phyloP scores from a whole-genome alignment of 1,284 basidiomycete species.

The Apiotrichum veenhuisii region DNA sequence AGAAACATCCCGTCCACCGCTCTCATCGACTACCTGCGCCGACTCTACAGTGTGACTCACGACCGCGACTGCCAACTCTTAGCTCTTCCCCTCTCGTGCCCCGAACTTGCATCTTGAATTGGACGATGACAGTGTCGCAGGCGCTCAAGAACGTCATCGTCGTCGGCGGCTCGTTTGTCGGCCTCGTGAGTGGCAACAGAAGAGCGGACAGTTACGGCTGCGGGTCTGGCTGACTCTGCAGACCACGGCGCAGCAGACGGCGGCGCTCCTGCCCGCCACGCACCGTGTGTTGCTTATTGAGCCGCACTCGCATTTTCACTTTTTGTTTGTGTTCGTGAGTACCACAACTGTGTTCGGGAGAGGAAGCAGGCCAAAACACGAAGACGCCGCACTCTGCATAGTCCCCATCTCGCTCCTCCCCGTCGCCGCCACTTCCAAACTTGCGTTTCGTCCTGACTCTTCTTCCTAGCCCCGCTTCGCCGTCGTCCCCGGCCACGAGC shows the following conservation, averaged over 20 bases:
- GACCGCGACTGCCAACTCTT: too few relatives aligned
- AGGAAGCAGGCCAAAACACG: too few relatives aligned
- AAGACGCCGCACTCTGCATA: too few relatives aligned
- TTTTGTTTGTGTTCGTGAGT: conserved; percentile 33
- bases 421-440: too few relatives aligned
- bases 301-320: conserved; percentile 34
- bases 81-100: neutral
- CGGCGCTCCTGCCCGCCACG: conserved; percentile 8
- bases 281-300: conserved; percentile 28
- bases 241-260: conserved; percentile 23
- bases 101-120: too few relatives aligned
- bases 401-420: too few relatives aligned
- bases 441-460: neutral
- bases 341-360: too few relatives aligned
- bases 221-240: neutral
- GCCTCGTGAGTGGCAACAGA: conserved; percentile 20
- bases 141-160: conserved; percentile 25
- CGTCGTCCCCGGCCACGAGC: conserved; percentile 63
- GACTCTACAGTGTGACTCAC: too few relatives aligned
- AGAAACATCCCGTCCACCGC: too few relatives aligned
- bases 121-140: neutral
- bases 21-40: too few relatives aligned
- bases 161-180: conserved; percentile 29
- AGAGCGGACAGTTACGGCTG: too few relatives aligned
- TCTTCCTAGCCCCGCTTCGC: conserved; percentile 55